Evolutionary conservation across 1,284 basidiomycete species (phyloP).

Genomic region (Leccinum subspadiceum): DNA sequence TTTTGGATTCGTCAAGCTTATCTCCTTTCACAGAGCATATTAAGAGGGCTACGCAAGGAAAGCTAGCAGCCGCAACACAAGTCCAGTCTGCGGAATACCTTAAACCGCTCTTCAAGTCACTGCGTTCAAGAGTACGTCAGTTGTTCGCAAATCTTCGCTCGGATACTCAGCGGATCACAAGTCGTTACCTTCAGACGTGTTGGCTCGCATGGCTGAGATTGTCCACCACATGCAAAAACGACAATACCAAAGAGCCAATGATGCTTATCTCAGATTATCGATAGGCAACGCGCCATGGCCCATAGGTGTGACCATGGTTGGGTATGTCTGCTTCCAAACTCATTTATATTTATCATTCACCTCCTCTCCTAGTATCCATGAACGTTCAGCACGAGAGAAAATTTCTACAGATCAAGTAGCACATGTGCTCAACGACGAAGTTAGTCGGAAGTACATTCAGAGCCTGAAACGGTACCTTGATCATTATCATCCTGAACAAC

Average conservation of each 20-base stretch:
- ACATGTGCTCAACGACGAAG: constrained; percentile 98
- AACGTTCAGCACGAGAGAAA: constrained; percentile 95
- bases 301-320: constrained; percentile 99
- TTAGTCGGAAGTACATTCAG: constrained; percentile 98
- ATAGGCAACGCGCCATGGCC: constrained; percentile 99
- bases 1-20: constrained; percentile 7
- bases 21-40: constrained; percentile 53
- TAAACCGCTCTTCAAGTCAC: constrained; percentile 91
- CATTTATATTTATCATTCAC: constrained; percentile 2
- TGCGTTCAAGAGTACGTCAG: constrained; percentile 76
- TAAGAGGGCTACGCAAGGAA: constrained; percentile 88
- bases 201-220: constrained; percentile 90
- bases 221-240: constrained; percentile 95
- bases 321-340: constrained; percentile 49
- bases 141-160: constrained; percentile 1
- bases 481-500: constrained; percentile 4
- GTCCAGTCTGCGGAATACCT: constrained; percentile 95
- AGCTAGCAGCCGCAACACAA: constrained; percentile 92
- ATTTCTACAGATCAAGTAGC: constrained; percentile 96
- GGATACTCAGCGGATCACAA: constrained; percentile 34
- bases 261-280: constrained; percentile 93
- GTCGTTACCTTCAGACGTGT: constrained; percentile 83
- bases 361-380: constrained; percentile 76
- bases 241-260: constrained; percentile 93
- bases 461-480: constrained; percentile 82